Evolutionary conservation across 2,329 filamentous ascomycete species (phyloP).

Genomic region (Cordyceps farinosa): DNA sequence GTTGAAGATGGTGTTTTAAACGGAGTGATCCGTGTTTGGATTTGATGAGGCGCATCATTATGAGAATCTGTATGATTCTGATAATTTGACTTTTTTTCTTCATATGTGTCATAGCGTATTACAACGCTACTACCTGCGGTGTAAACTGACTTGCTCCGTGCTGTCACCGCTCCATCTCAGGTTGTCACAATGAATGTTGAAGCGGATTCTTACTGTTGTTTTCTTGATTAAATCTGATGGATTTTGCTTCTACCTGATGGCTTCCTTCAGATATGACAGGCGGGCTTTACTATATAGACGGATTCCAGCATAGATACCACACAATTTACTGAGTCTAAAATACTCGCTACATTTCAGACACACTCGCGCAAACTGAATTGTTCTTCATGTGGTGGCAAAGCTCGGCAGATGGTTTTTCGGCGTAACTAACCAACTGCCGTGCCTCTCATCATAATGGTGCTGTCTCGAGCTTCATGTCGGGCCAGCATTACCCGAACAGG

Average conservation of each 20-base stretch:
- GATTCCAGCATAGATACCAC: slow-evolving; percentile 6
- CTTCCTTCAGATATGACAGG: background rate
- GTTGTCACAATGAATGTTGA: background rate
- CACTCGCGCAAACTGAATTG: background rate
- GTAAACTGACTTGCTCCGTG: background rate
- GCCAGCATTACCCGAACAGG: background rate
- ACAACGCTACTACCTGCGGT: background rate
- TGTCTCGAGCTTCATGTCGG: background rate
- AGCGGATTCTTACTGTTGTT: background rate
- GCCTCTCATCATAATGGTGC: background rate
- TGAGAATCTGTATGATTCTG: background rate
- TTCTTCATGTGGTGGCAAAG: background rate
- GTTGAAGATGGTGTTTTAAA: background rate
- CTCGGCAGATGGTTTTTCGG: background rate
- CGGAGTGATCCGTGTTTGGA: background rate
- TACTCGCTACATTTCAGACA: background rate
- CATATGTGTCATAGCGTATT: background rate
- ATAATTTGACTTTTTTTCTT: background rate
- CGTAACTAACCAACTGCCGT: background rate
- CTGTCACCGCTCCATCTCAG: background rate
- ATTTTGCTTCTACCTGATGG: background rate
- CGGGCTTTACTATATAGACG: background rate
- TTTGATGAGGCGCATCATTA: background rate
- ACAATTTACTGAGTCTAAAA: background rate
- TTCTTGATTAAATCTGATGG: background rate